Conservation (phyloP, 2,329 filamentous ascomycete genomes). For the Rhytidhysteron rufulum region DNA sequence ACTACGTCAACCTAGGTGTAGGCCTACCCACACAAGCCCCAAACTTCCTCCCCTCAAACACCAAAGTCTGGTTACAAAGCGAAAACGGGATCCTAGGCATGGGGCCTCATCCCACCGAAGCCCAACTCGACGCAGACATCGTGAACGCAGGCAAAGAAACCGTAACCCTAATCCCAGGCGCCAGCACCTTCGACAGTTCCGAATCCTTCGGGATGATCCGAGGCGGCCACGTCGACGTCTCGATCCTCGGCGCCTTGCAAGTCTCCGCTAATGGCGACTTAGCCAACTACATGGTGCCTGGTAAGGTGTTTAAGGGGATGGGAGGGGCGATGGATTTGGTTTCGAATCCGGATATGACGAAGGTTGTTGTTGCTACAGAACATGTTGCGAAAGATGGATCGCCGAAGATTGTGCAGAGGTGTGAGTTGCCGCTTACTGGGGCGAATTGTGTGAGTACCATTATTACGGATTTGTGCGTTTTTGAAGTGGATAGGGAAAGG, state of each 20-base stretch:
- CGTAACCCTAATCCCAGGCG: slow-evolving; percentile 77
- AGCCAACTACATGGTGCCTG: slow-evolving; percentile 89
- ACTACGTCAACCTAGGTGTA: slow-evolving; percentile 90
- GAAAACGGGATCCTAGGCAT: slow-evolving; percentile 47
- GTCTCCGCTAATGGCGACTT: slow-evolving; percentile 75
- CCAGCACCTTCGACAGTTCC: slow-evolving; percentile 77
- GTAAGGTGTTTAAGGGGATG: slow-evolving; percentile 83
- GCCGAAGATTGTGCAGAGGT: slow-evolving; percentile 79
- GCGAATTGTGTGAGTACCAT: slow-evolving; percentile 35
- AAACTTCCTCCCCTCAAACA: slow-evolving; percentile 58
- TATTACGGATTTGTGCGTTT: slow-evolving; percentile 38
- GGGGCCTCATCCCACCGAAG: slow-evolving; percentile 50
- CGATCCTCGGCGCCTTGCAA: slow-evolving; percentile 87
- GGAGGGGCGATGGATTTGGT: slow-evolving; percentile 91
- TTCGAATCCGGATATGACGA: slow-evolving; percentile 74
- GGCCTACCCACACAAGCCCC: slow-evolving; percentile 91
- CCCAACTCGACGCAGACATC: slow-evolving; percentile 76
- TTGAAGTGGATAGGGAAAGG: slow-evolving; percentile 66
- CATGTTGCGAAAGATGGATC: slow-evolving; percentile 91
- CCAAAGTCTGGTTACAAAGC: slow-evolving; percentile 61
- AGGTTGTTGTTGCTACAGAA: slow-evolving; percentile 91
- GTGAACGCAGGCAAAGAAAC: slow-evolving; percentile 95
- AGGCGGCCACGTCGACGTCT: slow-evolving; percentile 78
- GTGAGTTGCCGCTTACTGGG: slow-evolving; percentile 35
- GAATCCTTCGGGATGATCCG: slow-evolving; percentile 95